phyloP scores from a whole-genome alignment of 148 eudicot genomes.

The Hydrangea macrophylla region DNA sequence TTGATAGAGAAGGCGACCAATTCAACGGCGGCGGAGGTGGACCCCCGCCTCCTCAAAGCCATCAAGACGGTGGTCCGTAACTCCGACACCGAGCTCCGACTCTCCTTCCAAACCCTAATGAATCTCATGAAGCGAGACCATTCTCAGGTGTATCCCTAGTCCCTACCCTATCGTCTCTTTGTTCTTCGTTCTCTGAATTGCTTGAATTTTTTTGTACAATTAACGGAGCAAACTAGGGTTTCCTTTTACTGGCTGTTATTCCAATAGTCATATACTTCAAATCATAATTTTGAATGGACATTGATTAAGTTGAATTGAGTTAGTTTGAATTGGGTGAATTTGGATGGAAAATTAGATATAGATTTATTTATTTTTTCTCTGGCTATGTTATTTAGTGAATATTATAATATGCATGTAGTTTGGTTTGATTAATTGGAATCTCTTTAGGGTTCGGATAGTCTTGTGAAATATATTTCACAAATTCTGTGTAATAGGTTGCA shows the following conservation, averaged over 20 bases:
- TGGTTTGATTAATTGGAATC: not conserved
- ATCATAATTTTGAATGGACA: no score
- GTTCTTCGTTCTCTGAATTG: not conserved
- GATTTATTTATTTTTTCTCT: constrained; percentile 2
- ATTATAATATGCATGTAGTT: not conserved
- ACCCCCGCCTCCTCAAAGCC: constrained; percentile 81
- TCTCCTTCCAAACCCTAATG: constrained; percentile 68
- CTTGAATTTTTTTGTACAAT: not conserved
- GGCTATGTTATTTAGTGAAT: not conserved
- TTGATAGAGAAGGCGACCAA: constrained; percentile 78
- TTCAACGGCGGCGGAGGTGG: constrained; percentile 67
- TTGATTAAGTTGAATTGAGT: not conserved
- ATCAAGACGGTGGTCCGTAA: constrained; percentile 69
- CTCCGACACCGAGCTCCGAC: constrained; percentile 73
- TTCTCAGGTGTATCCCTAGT: constrained; percentile 59
- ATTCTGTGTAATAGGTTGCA: not conserved
- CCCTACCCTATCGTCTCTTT: not conserved
- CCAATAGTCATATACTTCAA: not conserved
- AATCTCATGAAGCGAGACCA: constrained; percentile 79
- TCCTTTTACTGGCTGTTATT: not conserved
- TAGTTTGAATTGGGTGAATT: not conserved
- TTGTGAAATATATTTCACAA: not conserved
- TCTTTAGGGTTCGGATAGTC: not conserved
- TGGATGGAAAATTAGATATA: not conserved
- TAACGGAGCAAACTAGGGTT: constrained; percentile 15